phyloP scores from a whole-genome alignment of 1,284 basidiomycete genomes.

The Boletus semigastroideus region DNA sequence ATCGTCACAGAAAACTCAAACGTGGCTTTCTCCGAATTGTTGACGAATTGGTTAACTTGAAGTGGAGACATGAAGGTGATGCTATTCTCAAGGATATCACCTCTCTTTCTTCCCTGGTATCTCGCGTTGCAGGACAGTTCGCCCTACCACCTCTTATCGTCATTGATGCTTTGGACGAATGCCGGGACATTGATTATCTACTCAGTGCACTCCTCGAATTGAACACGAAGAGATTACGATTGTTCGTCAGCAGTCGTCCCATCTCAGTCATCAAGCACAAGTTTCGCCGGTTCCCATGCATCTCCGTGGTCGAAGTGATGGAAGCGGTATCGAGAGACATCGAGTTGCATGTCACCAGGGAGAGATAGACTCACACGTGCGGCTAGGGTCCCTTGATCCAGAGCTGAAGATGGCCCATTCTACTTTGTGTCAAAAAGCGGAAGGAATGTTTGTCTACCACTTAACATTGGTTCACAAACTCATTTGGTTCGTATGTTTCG shows the following conservation, averaged over 20 bases:
- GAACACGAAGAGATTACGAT: background rate
- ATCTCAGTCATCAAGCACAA: slow-evolving; percentile 1
- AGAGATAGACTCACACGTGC: slow-evolving; percentile 8
- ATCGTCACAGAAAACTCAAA: background rate
- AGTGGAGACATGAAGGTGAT: background rate
- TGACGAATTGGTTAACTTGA: background rate
- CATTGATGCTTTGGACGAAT: slow-evolving; percentile 13
- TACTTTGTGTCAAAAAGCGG: background rate
- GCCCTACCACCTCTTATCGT: background rate
- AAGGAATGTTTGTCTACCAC: slow-evolving; percentile 9
- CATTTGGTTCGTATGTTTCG: slow-evolving; percentile 1
- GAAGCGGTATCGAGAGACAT: slow-evolving; percentile 1
- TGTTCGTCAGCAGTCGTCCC: slow-evolving; percentile 8
- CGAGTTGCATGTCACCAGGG: background rate
- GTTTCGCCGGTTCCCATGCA: background rate
- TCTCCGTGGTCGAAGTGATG: background rate
- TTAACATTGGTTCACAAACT: background rate
- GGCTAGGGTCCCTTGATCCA: background rate
- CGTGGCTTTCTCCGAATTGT: background rate
- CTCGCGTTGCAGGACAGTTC: background rate
- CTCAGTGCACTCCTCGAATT: background rate
- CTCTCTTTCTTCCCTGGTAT: background rate
- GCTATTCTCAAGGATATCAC: background rate
- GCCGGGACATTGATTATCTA: slow-evolving; percentile 4
- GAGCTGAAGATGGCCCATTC: background rate